A percentile compares a stretch with the other conserved stretches of the same genome.
phyloP scores from a whole-genome alignment of 2,329 filamentous ascomycete genomes.

The Orbilia blumenaviensis region DNA sequence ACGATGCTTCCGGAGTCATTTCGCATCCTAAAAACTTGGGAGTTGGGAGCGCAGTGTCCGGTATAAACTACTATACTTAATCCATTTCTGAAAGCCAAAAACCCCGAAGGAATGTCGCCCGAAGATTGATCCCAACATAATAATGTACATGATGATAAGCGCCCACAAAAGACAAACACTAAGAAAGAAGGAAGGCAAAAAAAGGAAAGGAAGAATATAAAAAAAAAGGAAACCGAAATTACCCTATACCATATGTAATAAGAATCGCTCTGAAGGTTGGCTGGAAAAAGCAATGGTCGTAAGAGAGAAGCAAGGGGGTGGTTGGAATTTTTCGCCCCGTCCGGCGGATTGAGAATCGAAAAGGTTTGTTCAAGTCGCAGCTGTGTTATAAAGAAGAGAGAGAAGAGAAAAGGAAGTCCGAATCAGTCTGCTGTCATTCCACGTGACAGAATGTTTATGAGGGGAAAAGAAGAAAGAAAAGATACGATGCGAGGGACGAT shows the following conservation, averaged over 20 bases:
- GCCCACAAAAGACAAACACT: background rate
- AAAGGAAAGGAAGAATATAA: background rate
- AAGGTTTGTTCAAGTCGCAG: constrained; percentile 38
- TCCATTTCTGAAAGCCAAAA: background rate
- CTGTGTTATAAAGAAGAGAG: constrained; percentile 8
- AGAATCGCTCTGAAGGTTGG: constrained; percentile 14
- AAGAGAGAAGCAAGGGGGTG: background rate
- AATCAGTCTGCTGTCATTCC: constrained; percentile 48
- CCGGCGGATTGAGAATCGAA: constrained; percentile 37
- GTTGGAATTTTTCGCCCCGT: background rate
- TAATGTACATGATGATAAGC: constrained; percentile 17
- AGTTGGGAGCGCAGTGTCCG: background rate
- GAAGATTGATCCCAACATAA: background rate
- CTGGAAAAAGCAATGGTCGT: constrained; percentile 6
- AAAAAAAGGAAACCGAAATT: constrained; percentile 5
- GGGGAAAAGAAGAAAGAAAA: background rate
- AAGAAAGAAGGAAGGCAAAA: background rate
- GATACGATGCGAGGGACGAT: background rate
- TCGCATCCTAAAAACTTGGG: background rate
- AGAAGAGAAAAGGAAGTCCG: constrained; percentile 7
- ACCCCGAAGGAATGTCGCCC: background rate
- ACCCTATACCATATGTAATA: constrained; percentile 1
- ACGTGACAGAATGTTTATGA: constrained; percentile 18
- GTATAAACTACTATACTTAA: too few relatives aligned
- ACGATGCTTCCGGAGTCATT: background rate